Evolutionary conservation across 2,329 filamentous ascomycete genomes (phyloP), one percentile per base, ranked within the genome.

Genomic region (Pseudocercospora musae): DNA sequence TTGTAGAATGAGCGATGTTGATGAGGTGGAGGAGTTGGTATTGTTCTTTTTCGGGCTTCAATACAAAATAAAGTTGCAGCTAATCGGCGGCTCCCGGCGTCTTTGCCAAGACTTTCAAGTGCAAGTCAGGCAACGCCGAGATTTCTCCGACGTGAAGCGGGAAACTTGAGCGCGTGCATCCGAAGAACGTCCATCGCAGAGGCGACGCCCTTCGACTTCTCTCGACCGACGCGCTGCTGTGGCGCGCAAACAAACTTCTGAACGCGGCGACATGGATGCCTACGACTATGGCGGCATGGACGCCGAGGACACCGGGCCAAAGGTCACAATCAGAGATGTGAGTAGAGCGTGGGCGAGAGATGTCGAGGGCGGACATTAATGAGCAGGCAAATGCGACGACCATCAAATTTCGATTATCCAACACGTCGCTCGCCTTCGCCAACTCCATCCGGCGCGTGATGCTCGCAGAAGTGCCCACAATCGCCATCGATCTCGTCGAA

Each of bases 401-500:
- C 73, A 92, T 96, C 76, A 89, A 96, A 79, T 98, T 98, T 81
- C 89, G 95, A 77, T 87, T 99, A 62, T 89, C 87, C 72, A 92
- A 92, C 75, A 91, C 94, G 72, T 92, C 96, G 75, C 88, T 97
- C 62, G 86, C 92, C 66, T 92, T 97, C 71, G 94, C 94, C 72
- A 99, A 99, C 82, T 90, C 92, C 50, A 80, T 98, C 65, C 93
- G 94, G 66, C 91, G 94, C 74, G 85, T 92, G 62, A 94, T 98
- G 80, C 88, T 96, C 68, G 91, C 92, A 72, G 94, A 99, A 79
- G 90, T 99, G 63, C 93, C 94, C 10, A 97, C 92, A 23, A 88
- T 98, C 71, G 93, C 95, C 66, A 93, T 98, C 76, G 94, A 99
- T 74, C 85, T 96, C 13, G 93, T 98, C 66, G 92, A 98, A 77